These are phyloP conservation scores for thale cress (Arabidopsis thaliana) DNA, from an alignment of 345 rosid species.

Conservation along the genomic window TAIR10.1 NC_003070.9:803001-803500, in stretches of 20 bases:
- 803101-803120: background rate
- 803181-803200: background rate
- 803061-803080: background rate
- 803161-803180: background rate
- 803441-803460: no score
- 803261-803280: slow-evolving; percentile 6
- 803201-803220: background rate
- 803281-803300: background rate
- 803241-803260: background rate
- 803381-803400: no score
- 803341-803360: no score
- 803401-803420: no score
- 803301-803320: no score
- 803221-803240: background rate
- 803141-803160: background rate
- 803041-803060: no score
- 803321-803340: no score
- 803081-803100: background rate
- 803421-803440: no score
- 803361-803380: no score
- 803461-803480: background rate
- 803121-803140: background rate
- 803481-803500: background rate
- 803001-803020: no score
- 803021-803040: no score